Evolutionary conservation across 164 flowering plant genomes (phyloP), one percentile per base, ranked within the genome.

Genomic region (Vitis vinifera): DNA sequence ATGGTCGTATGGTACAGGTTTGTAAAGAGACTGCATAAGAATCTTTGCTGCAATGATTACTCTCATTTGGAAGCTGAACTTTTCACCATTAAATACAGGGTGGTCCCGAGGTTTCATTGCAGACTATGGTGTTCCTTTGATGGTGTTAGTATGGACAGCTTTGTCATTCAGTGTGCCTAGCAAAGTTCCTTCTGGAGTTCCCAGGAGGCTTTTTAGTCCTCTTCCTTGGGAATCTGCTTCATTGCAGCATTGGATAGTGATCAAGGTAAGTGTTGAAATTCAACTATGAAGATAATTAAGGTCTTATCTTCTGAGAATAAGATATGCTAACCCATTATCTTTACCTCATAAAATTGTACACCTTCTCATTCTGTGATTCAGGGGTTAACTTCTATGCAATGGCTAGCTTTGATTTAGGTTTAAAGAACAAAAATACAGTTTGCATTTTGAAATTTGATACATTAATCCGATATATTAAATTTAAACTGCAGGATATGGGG

Each of bases 1-100:
- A 37, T 88, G 92, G 92, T 73, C 69, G 11, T 88, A 86, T 67
- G 88, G 85, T 55, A 79, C 88, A 80, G 89, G 92, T 83, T 62
- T 60, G 74, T 67, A 55, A 59, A 50, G 10, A 27, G 48, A 23
- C 13, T 9, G n/a, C 47, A 8, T 19, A 4, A 29, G 56, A 53
- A 53, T 53, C 17, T 11, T 53, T 53, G 56, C 15, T 53, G n/a
- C 56, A 12, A 53, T 9, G 56, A 53, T 56, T 8, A 3, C 17
- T 68, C 6, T 31, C 13, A 16, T 51, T 12, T 19, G 44, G 3
- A 8, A 48, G 10, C 29, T 68, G 29, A 51, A 62, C 51, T 73
- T 53, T 49, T 44, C 29, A 10, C 29, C 23, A 31, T 51, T 72
- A 12, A 3, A 23, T 58, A 27, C 63, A 79, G 82, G 82, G 0